A percentile compares a stretch with the other conserved stretches of the same genome.
Evolutionary conservation across 768 basidiomycete genomes (phyloP).

Genomic region (Mycena kentingensis): DNA sequence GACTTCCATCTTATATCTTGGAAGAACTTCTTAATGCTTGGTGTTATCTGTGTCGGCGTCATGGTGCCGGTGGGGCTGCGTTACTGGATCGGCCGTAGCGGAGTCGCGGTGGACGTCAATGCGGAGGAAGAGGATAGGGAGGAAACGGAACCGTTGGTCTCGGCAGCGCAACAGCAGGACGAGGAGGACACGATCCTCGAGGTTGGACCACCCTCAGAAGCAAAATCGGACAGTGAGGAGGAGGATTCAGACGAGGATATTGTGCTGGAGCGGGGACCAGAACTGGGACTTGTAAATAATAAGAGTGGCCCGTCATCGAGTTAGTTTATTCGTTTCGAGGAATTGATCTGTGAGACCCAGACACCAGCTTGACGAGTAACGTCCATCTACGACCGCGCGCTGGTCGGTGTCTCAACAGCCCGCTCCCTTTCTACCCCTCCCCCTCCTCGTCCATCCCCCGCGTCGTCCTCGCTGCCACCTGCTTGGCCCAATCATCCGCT

Average conservation of each 20-base stretch:
- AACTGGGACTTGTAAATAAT: constrained; percentile 33
- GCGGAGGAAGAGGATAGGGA: constrained; percentile 30
- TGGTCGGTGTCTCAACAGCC: constrained; percentile 50
- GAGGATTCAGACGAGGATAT: constrained; percentile 66
- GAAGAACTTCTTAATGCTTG: constrained; percentile 84
- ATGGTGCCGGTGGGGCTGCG: constrained; percentile 89
- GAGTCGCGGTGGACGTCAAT: constrained; percentile 42
- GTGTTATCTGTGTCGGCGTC: constrained; percentile 87
- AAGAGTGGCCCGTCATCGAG: constrained; percentile 14
- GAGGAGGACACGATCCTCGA: constrained; percentile 55
- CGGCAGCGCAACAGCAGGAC: constrained; percentile 33
- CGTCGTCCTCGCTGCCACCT: constrained; percentile 28
- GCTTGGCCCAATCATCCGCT: constrained; percentile 24
- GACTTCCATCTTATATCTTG: constrained; percentile 95
- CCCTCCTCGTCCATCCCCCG: constrained; percentile 28
- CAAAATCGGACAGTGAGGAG: constrained; percentile 40
- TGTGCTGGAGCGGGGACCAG: constrained; percentile 75
- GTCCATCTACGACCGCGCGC: constrained; percentile 12
- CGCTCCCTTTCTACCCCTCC: constrained; percentile 57
- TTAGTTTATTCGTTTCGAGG: too few species aligned
- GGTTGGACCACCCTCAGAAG: constrained; percentile 49
- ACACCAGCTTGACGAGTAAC: too few species aligned
- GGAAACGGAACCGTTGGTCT: constrained; percentile 10
- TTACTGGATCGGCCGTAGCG: constrained; percentile 75
- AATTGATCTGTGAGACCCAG: background rate